Evolutionary conservation across 2,329 filamentous ascomycete genomes (phyloP).

Genomic region (Magnaporthiopsis incrustans): DNA sequence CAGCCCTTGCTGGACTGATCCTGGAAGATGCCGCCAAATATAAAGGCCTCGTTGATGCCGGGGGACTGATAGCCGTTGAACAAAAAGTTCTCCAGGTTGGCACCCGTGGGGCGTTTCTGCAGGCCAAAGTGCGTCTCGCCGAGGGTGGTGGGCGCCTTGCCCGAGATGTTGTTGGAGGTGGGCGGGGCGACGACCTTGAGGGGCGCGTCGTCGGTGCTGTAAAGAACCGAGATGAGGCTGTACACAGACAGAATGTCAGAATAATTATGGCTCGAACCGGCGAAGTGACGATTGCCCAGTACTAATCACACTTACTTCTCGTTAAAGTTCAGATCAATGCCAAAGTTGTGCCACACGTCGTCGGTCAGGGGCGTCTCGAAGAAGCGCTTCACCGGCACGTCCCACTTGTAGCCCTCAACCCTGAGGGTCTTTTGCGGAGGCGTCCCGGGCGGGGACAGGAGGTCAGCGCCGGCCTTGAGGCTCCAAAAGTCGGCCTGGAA

Average conservation of each 20-base stretch:
- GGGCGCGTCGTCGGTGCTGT: slow-evolving; percentile 3
- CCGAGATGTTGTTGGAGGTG: slow-evolving; percentile 2
- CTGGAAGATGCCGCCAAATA: slow-evolving; percentile 4
- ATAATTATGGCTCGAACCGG: no score
- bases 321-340: not conserved
- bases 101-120: slow-evolving; percentile 1
- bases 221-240: slow-evolving; percentile 1
- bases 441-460: not conserved
- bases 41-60: slow-evolving; percentile 1
- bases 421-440: not conserved
- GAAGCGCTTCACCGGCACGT: not conserved
- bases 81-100: not conserved
- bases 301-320: not conserved
- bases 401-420: slow-evolving; percentile 1
- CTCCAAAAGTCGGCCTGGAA: slow-evolving; percentile 5
- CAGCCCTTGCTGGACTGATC: not conserved
- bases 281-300: no score
- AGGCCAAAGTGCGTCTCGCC: slow-evolving; percentile 6
- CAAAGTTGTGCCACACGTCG: slow-evolving; percentile 1
- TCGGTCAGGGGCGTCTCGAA: slow-evolving; percentile 1
- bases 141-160: not conserved
- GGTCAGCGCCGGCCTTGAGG: not conserved
- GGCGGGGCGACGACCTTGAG: not conserved
- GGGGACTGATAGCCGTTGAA: not conserved
- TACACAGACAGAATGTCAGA: no score